Conservation (phyloP, 1,284 basidiomycete species). For the Wolfiporia cocos region DNA sequence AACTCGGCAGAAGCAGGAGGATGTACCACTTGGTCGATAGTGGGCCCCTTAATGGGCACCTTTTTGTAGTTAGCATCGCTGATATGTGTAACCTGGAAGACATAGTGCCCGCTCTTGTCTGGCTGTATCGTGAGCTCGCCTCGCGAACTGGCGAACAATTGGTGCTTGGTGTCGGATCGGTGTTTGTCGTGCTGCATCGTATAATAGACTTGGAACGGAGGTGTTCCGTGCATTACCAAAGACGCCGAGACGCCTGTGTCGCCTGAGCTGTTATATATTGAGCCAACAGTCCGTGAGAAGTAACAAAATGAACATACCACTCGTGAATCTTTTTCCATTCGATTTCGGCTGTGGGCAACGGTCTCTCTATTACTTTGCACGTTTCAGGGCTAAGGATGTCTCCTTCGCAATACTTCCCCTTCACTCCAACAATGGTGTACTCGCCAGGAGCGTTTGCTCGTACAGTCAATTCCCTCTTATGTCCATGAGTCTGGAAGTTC, state of each 20-base stretch:
- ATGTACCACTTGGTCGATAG: slow-evolving; percentile 83
- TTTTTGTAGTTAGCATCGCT: slow-evolving; percentile 84
- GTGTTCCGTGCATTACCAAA: slow-evolving; percentile 82
- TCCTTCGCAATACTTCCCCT: slow-evolving; percentile 75
- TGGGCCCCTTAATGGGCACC: slow-evolving; percentile 63
- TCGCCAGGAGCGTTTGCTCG: slow-evolving; percentile 66
- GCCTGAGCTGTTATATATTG: slow-evolving; percentile 60
- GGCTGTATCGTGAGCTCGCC: slow-evolving; percentile 87
- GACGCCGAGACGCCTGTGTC: slow-evolving; percentile 90
- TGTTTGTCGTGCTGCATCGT: slow-evolving; percentile 69
- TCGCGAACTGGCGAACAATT: slow-evolving; percentile 65
- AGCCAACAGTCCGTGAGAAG: not conserved
- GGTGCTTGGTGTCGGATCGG: slow-evolving; percentile 46
- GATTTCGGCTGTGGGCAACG: slow-evolving; percentile 76
- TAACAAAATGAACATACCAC: slow-evolving; percentile 45
- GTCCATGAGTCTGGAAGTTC: slow-evolving; percentile 44
- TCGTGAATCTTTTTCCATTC: slow-evolving; percentile 90
- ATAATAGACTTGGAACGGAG: slow-evolving; percentile 86
- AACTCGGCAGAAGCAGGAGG: slow-evolving; percentile 81
- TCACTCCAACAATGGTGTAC: slow-evolving; percentile 71
- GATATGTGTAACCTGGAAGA: slow-evolving; percentile 77
- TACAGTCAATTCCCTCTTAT: slow-evolving; percentile 43
- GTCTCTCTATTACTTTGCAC: slow-evolving; percentile 72
- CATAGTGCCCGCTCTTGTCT: slow-evolving; percentile 84
- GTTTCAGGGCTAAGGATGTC: slow-evolving; percentile 77